phyloP scores from a whole-genome alignment of 2,329 filamentous ascomycete species.

The Penicillium digitatum region DNA sequence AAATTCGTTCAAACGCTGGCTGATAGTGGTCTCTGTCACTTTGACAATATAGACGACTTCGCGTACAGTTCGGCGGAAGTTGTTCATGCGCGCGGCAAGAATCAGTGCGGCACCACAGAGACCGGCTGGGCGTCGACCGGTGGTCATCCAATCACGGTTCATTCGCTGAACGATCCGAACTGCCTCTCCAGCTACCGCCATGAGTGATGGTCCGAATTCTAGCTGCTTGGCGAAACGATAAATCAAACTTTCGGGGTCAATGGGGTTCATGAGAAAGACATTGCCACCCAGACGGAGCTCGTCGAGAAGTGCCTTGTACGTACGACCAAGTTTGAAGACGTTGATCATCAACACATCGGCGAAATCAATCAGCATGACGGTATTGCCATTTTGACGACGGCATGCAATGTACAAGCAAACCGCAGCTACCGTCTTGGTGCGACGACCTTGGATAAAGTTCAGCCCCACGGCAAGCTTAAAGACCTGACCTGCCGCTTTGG shows the following conservation, averaged over 20 bases:
- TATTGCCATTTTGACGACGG: slow-evolving; percentile 71
- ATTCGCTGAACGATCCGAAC: slow-evolving; percentile 84
- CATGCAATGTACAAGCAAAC: slow-evolving; percentile 88
- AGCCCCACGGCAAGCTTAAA: slow-evolving; percentile 71
- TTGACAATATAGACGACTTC: slow-evolving; percentile 99
- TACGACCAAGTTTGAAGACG: slow-evolving; percentile 85
- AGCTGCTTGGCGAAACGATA: slow-evolving; percentile 86
- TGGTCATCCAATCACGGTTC: slow-evolving; percentile 96
- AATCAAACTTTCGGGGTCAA: slow-evolving; percentile 86
- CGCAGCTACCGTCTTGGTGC: slow-evolving; percentile 79
- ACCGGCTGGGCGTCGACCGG: slow-evolving; percentile 86
- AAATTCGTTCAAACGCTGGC: slow-evolving; percentile 88
- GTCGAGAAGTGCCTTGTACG: slow-evolving; percentile 78
- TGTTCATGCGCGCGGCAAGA: slow-evolving; percentile 95
- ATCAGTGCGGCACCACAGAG: slow-evolving; percentile 92
- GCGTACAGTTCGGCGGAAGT: slow-evolving; percentile 84
- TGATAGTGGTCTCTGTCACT: slow-evolving; percentile 88
- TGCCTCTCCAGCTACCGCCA: slow-evolving; percentile 82
- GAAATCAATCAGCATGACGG: slow-evolving; percentile 91
- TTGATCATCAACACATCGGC: slow-evolving; percentile 81
- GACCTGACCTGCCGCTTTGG: slow-evolving; percentile 64
- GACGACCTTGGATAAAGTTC: slow-evolving; percentile 82
- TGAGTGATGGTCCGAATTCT: slow-evolving; percentile 78
- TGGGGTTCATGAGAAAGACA: slow-evolving; percentile 67
- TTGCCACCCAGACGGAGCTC: slow-evolving; percentile 51